Evolutionary conservation across 306 rosid genomes (phyloP).

Genomic region (Amphicarpaea edgeworthii): DNA sequence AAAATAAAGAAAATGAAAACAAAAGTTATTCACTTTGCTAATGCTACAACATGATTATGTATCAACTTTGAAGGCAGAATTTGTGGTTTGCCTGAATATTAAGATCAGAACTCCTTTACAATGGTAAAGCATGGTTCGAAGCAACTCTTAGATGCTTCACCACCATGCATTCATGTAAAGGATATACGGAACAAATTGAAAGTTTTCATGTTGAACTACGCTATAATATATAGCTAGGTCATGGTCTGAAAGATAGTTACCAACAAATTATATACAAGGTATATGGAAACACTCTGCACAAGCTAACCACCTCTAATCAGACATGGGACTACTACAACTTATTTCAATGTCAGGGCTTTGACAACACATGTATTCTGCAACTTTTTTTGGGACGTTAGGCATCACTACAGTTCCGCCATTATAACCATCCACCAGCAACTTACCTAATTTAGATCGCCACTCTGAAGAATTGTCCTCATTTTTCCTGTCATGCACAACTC

Average conservation of each 20-base stretch:
- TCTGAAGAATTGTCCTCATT: constrained; percentile 69
- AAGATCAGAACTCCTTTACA: not conserved
- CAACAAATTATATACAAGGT: constrained; percentile 13
- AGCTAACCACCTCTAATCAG: constrained; percentile 46
- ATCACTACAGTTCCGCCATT: constrained; percentile 63
- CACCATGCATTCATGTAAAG: not conserved
- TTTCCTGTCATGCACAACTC: constrained; percentile 88
- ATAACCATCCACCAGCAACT: constrained; percentile 75
- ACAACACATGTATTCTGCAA: constrained; percentile 49
- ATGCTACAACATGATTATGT: not conserved
- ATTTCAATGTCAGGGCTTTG: constrained; percentile 40
- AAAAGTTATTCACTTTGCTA: not conserved
- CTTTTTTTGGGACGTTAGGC: constrained; percentile 58
- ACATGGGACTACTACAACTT: constrained; percentile 51
- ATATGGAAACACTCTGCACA: constrained; percentile 29
- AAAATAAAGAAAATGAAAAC: not conserved
- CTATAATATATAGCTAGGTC: not conserved
- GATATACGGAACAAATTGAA: not conserved
- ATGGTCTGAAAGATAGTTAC: not conserved
- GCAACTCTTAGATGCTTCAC: not conserved
- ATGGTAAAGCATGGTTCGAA: not conserved
- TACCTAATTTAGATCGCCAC: constrained; percentile 88
- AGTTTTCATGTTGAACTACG: not conserved
- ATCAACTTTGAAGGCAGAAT: too few species aligned
- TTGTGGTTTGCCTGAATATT: not conserved